These are phyloP conservation scores for Balakata baccata DNA, from an alignment of 345 rosid species.

Conservation along the genomic window DNA sequence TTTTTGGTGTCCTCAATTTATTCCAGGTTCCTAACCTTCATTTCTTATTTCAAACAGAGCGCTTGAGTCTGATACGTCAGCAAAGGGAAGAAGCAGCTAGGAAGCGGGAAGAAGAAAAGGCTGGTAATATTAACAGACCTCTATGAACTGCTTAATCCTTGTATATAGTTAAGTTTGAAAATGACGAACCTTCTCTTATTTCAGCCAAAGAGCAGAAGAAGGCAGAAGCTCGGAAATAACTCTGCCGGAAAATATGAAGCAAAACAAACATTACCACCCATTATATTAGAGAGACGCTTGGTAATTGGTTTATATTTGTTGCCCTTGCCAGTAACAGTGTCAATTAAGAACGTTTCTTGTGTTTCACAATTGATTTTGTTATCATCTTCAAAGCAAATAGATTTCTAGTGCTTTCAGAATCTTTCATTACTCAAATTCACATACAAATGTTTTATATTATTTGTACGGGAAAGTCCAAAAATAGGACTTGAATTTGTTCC, in stretches of 20 bases:
- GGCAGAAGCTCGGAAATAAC: slow-evolving; percentile 56
- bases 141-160: not conserved
- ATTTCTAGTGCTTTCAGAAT: slow-evolving; percentile 6
- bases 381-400: slow-evolving; percentile 12
- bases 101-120: slow-evolving; percentile 69
- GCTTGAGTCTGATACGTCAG: slow-evolving; percentile 76
- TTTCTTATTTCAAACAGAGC: slow-evolving; percentile 44
- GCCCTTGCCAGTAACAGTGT: not conserved
- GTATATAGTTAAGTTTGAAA: not conserved
- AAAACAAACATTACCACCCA: not conserved
- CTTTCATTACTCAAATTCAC: not conserved
- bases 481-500: not conserved
- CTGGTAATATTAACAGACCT: slow-evolving; percentile 36
- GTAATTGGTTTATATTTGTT: slow-evolving; percentile 14
- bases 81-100: slow-evolving; percentile 76
- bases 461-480: not conserved
- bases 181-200: slow-evolving; percentile 14
- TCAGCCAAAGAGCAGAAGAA: slow-evolving; percentile 67
- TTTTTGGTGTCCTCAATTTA: not conserved
- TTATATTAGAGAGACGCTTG: slow-evolving; percentile 1
- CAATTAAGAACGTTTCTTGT: not conserved
- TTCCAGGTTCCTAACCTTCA: not conserved
- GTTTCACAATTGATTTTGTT: slow-evolving; percentile 11
- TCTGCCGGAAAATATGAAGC: slow-evolving; percentile 3
- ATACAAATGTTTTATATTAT: not conserved